phyloP scores from a whole-genome alignment of 1,139 yeast species.

The Saccharomyces hybrid region DNA sequence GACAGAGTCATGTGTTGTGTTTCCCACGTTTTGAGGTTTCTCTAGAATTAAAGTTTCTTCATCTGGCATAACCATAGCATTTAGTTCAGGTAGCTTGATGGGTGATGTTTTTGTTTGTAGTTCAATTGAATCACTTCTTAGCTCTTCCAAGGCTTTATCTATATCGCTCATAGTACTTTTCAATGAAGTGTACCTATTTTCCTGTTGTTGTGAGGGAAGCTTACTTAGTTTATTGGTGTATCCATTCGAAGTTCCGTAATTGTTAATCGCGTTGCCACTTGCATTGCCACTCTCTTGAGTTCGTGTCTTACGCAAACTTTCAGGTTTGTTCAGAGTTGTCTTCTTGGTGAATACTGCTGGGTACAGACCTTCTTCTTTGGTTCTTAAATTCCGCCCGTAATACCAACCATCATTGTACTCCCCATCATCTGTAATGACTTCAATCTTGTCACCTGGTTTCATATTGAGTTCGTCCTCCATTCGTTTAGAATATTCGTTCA shows the following conservation, averaged over 20 bases:
- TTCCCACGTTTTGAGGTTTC: neutral
- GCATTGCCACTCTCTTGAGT: slow-evolving; percentile 1
- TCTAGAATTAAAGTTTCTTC: neutral
- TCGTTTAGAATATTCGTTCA: slow-evolving; percentile 80
- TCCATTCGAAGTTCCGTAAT: slow-evolving; percentile 5
- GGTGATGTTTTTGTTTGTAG: neutral
- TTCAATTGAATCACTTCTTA: slow-evolving; percentile 36
- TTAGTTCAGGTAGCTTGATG: neutral
- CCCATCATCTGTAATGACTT: slow-evolving; percentile 83
- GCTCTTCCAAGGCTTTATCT: slow-evolving; percentile 74
- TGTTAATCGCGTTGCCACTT: no score
- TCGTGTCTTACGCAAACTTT: neutral
- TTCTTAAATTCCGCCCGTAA: slow-evolving; percentile 69
- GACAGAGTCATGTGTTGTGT: neutral
- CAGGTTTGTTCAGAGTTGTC: slow-evolving; percentile 24
- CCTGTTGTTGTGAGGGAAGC: slow-evolving; percentile 4
- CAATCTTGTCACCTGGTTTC: slow-evolving; percentile 75
- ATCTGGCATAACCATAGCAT: neutral
- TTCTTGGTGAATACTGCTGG: slow-evolving; percentile 77
- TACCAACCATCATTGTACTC: slow-evolving; percentile 99
- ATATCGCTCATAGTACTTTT: slow-evolving; percentile 68
- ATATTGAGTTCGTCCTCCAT: slow-evolving; percentile 83
- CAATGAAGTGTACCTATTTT: slow-evolving; percentile 30
- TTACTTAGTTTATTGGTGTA: neutral
- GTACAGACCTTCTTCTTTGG: slow-evolving; percentile 73